Percentiles rank a stretch among this genome's conserved stretches.
phyloP scores from a whole-genome alignment of 148 eudicot genomes.

The Nepenthes gracilis region DNA sequence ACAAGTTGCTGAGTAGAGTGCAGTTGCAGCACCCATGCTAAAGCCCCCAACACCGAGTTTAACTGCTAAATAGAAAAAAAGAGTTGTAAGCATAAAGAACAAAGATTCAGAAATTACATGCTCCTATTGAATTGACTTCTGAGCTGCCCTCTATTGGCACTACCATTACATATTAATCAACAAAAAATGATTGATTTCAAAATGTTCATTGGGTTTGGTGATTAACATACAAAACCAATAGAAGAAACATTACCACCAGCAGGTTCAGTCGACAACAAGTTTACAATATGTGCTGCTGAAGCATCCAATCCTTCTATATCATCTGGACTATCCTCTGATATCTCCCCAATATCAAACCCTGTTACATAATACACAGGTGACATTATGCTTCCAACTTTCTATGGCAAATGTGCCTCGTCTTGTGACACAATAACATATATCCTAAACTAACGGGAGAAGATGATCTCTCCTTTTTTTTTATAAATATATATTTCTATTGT shows the following conservation, averaged over 20 bases:
- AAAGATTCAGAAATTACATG: neutral
- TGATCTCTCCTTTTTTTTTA: no score
- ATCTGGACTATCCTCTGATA: conserved; percentile 77
- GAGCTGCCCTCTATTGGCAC: no score
- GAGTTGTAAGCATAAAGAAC: neutral
- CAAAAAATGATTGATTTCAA: neutral
- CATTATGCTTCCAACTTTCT: neutral
- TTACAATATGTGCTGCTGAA: conserved; percentile 82
- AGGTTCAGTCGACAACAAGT: conserved; percentile 87
- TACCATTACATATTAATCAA: neutral
- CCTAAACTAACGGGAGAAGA: neutral
- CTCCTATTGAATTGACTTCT: neutral
- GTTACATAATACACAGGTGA: conserved; percentile 1
- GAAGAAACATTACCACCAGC: conserved; percentile 50
- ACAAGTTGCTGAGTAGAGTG: conserved; percentile 91
- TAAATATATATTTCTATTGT: no score
- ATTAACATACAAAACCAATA: neutral
- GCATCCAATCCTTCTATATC: conserved; percentile 94
- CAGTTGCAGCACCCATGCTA: conserved; percentile 94
- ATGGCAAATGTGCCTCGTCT: no score
- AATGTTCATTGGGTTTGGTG: neutral
- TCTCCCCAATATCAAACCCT: conserved; percentile 93
- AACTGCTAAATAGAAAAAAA: conserved; percentile 30
- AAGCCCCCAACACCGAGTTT: conserved; percentile 97
- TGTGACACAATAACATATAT: no score